Evolutionary conservation across 2,329 filamentous ascomycete genomes (phyloP), one percentile per base, ranked within the genome.

Genomic region (Mycocentrospora acerina): DNA sequence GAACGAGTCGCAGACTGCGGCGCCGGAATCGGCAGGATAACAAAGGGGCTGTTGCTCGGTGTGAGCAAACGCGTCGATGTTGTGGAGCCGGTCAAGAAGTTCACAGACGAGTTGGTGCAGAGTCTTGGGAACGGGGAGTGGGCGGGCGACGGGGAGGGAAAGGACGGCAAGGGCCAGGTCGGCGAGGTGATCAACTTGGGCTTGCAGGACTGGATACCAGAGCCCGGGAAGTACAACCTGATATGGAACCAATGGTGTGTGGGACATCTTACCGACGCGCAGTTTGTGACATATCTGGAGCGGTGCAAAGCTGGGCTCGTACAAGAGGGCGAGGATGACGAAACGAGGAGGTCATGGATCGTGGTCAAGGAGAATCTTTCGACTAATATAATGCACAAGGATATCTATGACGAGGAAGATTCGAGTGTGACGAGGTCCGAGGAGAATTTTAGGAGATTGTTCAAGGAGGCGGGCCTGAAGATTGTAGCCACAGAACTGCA

Each of bases 241-340:
- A 82, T 96, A 44, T 95, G 88, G 88, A 85, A 80, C 35, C 90
- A 96, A 67, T 95, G 90, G 90, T 96, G 90, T 66, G 68, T 91
- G 7, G 86, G 88, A 16, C 85, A 96, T 64, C 71, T 95, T 37
- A 89, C 80, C 0, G 89, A 95, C 60, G 68, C 67, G 7, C 82
- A 94, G 62, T 62, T 96, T 4, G 72, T 86, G 1, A 71, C 70
- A 2, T 95, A 84, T 57, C 67, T 96, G 12, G 53, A 70, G 39
- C 74, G 80, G 17, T 87, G 87, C 61, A 77, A 75, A 32, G 53
- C 65, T 0, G 72, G 72, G 1, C 55, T 85, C 15, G 62, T 50
- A 12, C 53, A 55, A 15, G 42, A 47, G 24, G 42, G 44, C 53
- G 64, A 32, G 37, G 65, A 13, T 18, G 51, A 64, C 0, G 71